phyloP scores from a whole-genome alignment of 352 stramenopile species.

The Globisporangium irregulare region DNA sequence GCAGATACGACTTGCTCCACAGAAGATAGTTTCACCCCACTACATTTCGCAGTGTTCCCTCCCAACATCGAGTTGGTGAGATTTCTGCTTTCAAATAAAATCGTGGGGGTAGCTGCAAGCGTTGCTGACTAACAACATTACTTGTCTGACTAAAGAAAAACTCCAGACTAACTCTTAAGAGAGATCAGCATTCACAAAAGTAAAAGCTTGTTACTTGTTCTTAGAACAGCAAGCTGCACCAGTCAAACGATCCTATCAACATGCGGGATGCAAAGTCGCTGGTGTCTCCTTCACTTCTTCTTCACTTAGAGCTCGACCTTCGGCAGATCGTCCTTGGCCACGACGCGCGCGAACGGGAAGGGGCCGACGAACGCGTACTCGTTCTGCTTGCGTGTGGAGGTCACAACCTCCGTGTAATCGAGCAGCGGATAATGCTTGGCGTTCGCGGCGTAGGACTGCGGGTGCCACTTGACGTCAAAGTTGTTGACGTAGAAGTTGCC shows the following conservation, averaged over 20 bases:
- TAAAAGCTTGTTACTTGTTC: neutral
- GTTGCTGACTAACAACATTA: no score
- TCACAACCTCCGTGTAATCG: slow-evolving; percentile 58
- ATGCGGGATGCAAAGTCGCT: neutral
- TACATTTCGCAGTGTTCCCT: no score
- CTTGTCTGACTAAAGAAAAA: no score
- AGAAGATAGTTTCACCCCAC: no score
- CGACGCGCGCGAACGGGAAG: slow-evolving; percentile 63
- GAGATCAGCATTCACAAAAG: neutral
- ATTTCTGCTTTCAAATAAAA: no score
- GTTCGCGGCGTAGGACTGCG: slow-evolving; percentile 66
- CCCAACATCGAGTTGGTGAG: no score
- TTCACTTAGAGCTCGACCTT: neutral
- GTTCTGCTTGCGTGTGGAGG: slow-evolving; percentile 65
- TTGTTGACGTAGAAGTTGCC: slow-evolving; percentile 73
- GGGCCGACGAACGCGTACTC: slow-evolving; percentile 61
- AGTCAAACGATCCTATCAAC: neutral
- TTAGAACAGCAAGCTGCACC: neutral
- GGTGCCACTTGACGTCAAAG: slow-evolving; percentile 63
- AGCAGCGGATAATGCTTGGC: slow-evolving; percentile 39
- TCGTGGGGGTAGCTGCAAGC: no score
- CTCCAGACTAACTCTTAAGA: neutral
- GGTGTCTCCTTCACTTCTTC: neutral
- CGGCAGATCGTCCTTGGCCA: slow-evolving; percentile 32
- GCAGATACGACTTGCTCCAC: neutral